A percentile compares a stretch with the other conserved stretches of the same genome.
phyloP scores from a whole-genome alignment of 108 stramenopile genomes.

The Cylindrotheca closterium region DNA sequence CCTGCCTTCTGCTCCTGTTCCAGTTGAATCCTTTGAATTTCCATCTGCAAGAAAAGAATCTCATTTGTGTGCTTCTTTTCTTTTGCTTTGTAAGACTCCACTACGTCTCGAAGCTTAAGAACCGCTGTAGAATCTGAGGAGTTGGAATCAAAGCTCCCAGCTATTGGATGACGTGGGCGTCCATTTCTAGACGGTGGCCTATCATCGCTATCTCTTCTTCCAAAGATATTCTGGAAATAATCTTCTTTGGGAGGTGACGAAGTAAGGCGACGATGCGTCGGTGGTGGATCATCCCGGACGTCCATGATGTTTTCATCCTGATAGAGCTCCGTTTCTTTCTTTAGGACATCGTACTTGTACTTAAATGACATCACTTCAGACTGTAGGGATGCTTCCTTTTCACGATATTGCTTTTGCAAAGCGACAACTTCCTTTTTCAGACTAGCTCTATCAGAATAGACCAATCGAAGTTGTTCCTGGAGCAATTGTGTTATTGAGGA shows the following conservation, averaged over 20 bases:
- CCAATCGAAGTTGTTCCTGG: not conserved
- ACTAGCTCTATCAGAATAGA: not conserved
- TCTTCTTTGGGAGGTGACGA: not conserved
- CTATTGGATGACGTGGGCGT: not conserved
- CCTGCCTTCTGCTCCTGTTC: not conserved
- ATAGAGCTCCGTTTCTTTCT: not conserved
- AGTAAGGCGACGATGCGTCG: not conserved
- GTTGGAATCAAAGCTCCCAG: no score
- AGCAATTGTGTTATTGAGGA: not conserved
- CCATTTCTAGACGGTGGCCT: not conserved
- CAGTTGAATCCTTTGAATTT: not conserved
- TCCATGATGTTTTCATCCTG: not conserved
- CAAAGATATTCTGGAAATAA: not conserved
- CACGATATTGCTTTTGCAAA: not conserved
- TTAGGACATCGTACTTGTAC: not conserved
- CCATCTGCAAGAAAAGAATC: not conserved
- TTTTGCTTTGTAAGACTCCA: not conserved
- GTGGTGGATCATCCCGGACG: not conserved
- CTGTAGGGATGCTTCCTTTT: not conserved
- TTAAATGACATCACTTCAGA: not conserved
- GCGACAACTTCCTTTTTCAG: not conserved
- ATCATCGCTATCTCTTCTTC: not conserved
- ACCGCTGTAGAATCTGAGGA: not conserved
- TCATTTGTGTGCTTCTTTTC: not conserved
- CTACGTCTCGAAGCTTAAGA: not conserved